Base-by-base conservation (phyloP, 108 stramenopile genomes). In the Hondaea fermentalgiana region DNA sequence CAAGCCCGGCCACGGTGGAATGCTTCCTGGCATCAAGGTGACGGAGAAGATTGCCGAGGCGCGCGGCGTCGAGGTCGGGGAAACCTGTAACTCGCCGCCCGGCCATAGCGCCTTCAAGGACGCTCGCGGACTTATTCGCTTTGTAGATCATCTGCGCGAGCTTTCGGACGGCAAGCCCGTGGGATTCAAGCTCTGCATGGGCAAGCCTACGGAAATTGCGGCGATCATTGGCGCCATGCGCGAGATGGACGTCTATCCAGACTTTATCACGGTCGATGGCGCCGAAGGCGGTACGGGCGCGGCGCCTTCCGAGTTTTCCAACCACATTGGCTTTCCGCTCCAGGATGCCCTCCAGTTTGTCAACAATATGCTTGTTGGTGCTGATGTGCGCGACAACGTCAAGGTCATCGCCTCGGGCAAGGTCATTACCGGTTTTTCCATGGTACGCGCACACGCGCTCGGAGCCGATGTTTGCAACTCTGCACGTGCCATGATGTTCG, bases 211-310 rank as follows among this genome's bases (percentile, higher is more conserved):
- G 12, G 95, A 96, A 49, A 89, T 96, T 51, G 91, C 91, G 10
- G 76, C 87, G n/a, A 42, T 96, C 58, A 91, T 94, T n/a, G 88
- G 91, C 45, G 93, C 95, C n/a, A 94, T 96, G 88, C 64, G 93
- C 10, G 93, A 95, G 44, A 91, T 91, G 49, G 94, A 91, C 55
- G 91, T 90, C 28, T 90, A 89, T 57, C 95, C 95, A 10, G 96
- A 96, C 87, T 96, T 96, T 87, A 95, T 96, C 49, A 95, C 95
- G 0, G 91, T 95, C 14, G 96, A 96, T 90, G 96, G 96, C 59
- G 92, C 90, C 10, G 97, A 97, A 90, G 97, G 97, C 10, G 97
- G 97, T 10, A 97, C 97, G 12, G 97, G 97, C 25, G 97, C 97
- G 43, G 97, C 97, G 58, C 97, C 97, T 43, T 96, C 96, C 2